Evolutionary conservation across 495 filamentous ascomycete genomes (phyloP).

Genomic region (Baudoinia panamericana): DNA sequence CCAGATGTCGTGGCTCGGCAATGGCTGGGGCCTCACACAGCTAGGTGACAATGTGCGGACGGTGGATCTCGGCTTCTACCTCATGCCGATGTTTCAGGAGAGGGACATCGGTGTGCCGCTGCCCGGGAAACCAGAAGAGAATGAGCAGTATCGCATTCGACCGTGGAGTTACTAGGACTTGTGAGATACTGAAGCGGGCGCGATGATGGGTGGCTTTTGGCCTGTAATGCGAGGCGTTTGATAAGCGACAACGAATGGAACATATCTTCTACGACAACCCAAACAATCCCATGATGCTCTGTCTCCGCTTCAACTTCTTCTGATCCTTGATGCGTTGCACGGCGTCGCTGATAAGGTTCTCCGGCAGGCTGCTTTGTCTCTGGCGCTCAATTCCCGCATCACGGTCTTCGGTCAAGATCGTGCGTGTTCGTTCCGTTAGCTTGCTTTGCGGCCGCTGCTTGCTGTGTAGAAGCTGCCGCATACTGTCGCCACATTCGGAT

Average conservation of each 20-base stretch:
- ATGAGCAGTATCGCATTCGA: conserved; percentile 13
- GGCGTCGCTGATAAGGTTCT: conserved; percentile 3
- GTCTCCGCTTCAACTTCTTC: not conserved
- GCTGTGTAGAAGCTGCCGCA: not conserved
- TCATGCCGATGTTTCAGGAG: conserved; percentile 17
- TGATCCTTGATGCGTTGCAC: not conserved
- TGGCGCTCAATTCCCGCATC: not conserved
- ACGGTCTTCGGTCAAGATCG: not conserved
- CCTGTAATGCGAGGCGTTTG: not conserved
- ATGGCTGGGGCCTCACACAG: conserved; percentile 20
- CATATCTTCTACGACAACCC: not conserved
- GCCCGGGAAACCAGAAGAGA: conserved; percentile 13
- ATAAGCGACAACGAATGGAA: not conserved
- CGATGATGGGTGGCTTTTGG: not conserved
- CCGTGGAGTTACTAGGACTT: conserved; percentile 18
- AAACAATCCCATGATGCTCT: conserved; percentile 4
- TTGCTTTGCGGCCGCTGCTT: not conserved
- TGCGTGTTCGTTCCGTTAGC: not conserved
- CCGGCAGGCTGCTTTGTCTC: not conserved
- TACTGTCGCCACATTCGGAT: conserved; percentile 4
- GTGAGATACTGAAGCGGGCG: not conserved
- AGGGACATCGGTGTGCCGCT: conserved; percentile 13
- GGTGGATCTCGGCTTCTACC: conserved; percentile 11
- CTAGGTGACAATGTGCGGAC: conserved; percentile 2
- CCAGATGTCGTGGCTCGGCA: conserved; percentile 22